Base-by-base conservation (phyloP, 495 filamentous ascomycete genomes). In the Hypomontagnella submonticulosa region DNA sequence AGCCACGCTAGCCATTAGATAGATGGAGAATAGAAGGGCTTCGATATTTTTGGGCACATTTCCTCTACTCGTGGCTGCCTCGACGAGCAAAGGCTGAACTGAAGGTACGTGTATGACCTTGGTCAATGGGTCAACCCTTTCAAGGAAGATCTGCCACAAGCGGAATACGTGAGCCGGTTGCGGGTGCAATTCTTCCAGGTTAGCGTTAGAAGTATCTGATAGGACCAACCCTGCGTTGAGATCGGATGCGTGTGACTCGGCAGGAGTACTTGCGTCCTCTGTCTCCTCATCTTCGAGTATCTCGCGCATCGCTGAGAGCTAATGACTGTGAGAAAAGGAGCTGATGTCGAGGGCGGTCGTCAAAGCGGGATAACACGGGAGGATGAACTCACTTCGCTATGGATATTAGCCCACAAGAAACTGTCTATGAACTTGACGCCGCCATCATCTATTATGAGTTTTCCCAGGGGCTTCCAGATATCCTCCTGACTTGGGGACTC, bases 101-200 rank as follows among this genome's bases (percentile, higher is more conserved):
- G 86, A 87, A 3, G 89, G 89, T 0, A 82, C 83, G 73, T 92
- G 89, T 54, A 91, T 80, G n/a, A 91, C 73, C 70, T 91, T 92
- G 40, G 82, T 83, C 41, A 92, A 68, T 0, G 89, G 89, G 72
- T 91, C 87, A 61, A 90, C 84, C 63, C 87, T 85, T 55, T 87
- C 83, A 11, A 89, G 80, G 66, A 84, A 91, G 1, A 81, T 81
- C 71, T 91, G 88, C 89, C 89, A 92, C 4, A 92, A 72, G 48
- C 81, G 78, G 66, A 90, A 87, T 15, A 90, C 85, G 48, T 91
- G 88, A 61, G 86, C 78, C 0, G 88, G 76, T 10, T 76, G 73
- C 0, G 90, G 90, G 77, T 91, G 89, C 8, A 89, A 74, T 30
- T 72, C 69, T 67, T 78, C 75, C 12, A 74, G 20, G 36, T 71